Base-by-base conservation (phyloP, 305 asterid species). In the Fraxinus xanthoxyloides region DNA sequence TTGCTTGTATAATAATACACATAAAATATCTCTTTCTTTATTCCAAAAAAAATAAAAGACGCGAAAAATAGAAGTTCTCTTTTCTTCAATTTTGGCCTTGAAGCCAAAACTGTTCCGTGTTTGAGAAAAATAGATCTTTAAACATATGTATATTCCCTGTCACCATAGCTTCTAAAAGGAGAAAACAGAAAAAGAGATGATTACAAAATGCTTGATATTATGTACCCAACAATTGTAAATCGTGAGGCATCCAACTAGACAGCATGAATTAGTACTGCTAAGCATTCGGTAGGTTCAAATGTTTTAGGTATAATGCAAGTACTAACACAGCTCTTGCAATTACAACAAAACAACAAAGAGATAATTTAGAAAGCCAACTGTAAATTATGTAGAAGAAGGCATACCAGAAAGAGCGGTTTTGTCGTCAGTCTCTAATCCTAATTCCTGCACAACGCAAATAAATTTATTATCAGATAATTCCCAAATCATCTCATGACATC, bases 351-450 rank as follows among this genome's bases (percentile, higher is more conserved):
- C 87, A 83, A 70, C 67, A 38, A 70, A 48, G 56, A 65, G 59
- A n/a, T 77, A 48, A 30, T 76, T 43, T 75, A 34, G 81, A 56
- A 77, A 19, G 51, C 72, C 80, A 61, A 61, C 32, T 36, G 54
- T 19, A 75, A 81, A 77, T 24, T 67, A 9, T 63, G 56, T 23
- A 69, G 61, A 80, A 88, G 82, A 81, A 80, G 86, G 84, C 90
- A 3, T 72, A 97, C 98, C 94, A 82, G 98, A 91, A 73, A 97
- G 96, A 80, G 98, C 98, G 63, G 99, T 94, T 88, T 97, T 97
- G 92, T 97, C 98, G 88, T 97, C 99, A 69, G 98, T 88, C 90
- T 97, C 99, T 88, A 97, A 79, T 82, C 99, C 99, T 80, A 97
- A 86, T 87, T 97, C 99, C 98, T 96, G 93, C 84, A 85, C 19